phyloP scores from a whole-genome alignment of 495 filamentous ascomycete species.

The Aspergillus homomorphus region DNA sequence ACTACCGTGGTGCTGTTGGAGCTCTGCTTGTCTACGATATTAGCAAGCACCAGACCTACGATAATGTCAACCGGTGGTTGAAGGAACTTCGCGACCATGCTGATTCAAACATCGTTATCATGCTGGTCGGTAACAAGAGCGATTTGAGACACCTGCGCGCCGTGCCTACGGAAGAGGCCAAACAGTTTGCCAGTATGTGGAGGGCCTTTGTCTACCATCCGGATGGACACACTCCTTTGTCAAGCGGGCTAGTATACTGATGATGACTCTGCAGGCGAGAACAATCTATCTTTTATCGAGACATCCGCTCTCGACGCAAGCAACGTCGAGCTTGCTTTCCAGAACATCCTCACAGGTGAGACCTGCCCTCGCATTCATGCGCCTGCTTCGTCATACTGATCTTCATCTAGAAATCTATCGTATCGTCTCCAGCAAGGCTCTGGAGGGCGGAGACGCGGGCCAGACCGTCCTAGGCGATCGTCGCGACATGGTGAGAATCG shows the following conservation, averaged over 20 bases:
- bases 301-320: constrained; percentile 98
- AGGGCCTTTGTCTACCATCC: not conserved
- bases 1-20: constrained; percentile 96
- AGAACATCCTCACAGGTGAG: constrained; percentile 97
- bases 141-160: constrained; percentile 98
- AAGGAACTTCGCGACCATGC: constrained; percentile 98
- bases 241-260: constrained; percentile 9
- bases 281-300: constrained; percentile 97
- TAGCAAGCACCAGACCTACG: constrained; percentile 98
- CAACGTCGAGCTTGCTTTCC: constrained; percentile 99
- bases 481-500: constrained; percentile 73
- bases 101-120: constrained; percentile 99
- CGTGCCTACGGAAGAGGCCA: constrained; percentile 97
- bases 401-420: constrained; percentile 85
- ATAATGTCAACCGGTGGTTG: constrained; percentile 98
- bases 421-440: constrained; percentile 96
- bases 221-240: not conserved
- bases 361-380: not conserved
- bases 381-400: constrained; percentile 5
- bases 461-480: constrained; percentile 71
- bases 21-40: constrained; percentile 99
- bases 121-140: constrained; percentile 99
- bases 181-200: constrained; percentile 89
- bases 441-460: constrained; percentile 76
- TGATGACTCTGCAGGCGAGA: constrained; percentile 61